Evolutionary conservation across 2,329 filamentous ascomycete genomes (phyloP).

Genomic region (Penicillium sp.): DNA sequence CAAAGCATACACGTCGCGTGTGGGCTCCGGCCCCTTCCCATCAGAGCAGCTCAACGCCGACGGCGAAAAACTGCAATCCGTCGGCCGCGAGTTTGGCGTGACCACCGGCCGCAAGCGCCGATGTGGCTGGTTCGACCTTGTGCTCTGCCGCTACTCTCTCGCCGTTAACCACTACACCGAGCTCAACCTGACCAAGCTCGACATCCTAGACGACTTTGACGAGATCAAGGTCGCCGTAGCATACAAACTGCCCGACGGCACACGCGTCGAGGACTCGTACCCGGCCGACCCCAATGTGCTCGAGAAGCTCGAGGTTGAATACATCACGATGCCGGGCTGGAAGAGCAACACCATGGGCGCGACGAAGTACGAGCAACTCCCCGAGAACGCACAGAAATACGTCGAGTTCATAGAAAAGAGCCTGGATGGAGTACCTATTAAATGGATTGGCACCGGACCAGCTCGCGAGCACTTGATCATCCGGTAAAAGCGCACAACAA

Average conservation of each 20-base stretch:
- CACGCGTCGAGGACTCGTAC: constrained; percentile 50
- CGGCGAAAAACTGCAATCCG: constrained; percentile 54
- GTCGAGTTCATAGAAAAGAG: constrained; percentile 59
- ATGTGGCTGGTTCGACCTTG: constrained; percentile 63
- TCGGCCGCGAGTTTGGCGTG: constrained; percentile 55
- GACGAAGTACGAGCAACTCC: constrained; percentile 55
- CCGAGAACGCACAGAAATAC: constrained; percentile 56
- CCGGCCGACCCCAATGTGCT: constrained; percentile 54
- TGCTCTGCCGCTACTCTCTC: constrained; percentile 61
- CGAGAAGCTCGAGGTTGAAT: constrained; percentile 53
- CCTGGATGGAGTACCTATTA: constrained; percentile 53
- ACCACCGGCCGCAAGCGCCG: constrained; percentile 60
- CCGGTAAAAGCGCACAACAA: constrained; percentile 23
- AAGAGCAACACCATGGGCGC: constrained; percentile 56
- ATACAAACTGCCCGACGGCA: constrained; percentile 51
- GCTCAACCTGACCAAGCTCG: constrained; percentile 63
- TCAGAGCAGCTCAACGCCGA: constrained; percentile 56
- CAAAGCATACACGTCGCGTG: constrained; percentile 62
- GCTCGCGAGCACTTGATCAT: constrained; percentile 60
- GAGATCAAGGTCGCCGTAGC: constrained; percentile 59
- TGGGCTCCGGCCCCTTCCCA: constrained; percentile 59
- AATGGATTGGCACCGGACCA: constrained; percentile 62
- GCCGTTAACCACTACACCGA: constrained; percentile 51
- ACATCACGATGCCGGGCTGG: constrained; percentile 60
- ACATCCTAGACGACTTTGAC: constrained; percentile 61